Evolutionary conservation across 352 stramenopile species (phyloP), one percentile per base, ranked within the genome.

Genomic region (Globisporangium cederbergense): DNA sequence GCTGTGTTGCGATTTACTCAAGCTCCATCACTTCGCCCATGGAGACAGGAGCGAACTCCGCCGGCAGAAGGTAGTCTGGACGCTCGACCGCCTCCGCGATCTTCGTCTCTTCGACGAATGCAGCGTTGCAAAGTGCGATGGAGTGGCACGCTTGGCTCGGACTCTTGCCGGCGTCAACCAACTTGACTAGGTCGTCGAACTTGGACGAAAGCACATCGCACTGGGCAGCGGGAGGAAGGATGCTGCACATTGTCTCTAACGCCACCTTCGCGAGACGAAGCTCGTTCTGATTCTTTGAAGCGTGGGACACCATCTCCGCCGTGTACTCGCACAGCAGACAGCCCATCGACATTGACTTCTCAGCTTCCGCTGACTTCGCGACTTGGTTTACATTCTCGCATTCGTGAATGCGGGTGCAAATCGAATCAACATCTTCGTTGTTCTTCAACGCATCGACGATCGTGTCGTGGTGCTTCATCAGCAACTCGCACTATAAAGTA

Each of bases 241-340:
- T 75, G 8, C 76, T 73, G 71, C 86, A 95, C 72, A 95, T 86
- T 1, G 84, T 88, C 65, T 91, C 76, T 22, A 95, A 69, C 30
- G 81, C 83, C 55, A 85, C 28, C 72, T 92, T 92, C 0, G 78
- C 78, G 42, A 91, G 64, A 16, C 72, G 79, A 36, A 92, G 64
- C 47, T 77, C 72, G 40, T 76, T 82, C 34, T 85, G 67, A 56
- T 79, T 70, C 32, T 77, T 74, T 36, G 74, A 73, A 1, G 85
- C 79, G 28, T 66, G 64, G 50, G 75, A 63, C 58, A 92, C 64
- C 2, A 91, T 65, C 43, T 90, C 81, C 1, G 75, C 86, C 34
- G 80, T 91, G 74, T 89, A 89, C 65, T 95, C 82, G 36, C 86
- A 95, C 52, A 93, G 78, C 25, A 95, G 60, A 57, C 86, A 95